Evolutionary conservation across 1,284 basidiomycete species (phyloP).

Genomic region (Mycena sp.): DNA sequence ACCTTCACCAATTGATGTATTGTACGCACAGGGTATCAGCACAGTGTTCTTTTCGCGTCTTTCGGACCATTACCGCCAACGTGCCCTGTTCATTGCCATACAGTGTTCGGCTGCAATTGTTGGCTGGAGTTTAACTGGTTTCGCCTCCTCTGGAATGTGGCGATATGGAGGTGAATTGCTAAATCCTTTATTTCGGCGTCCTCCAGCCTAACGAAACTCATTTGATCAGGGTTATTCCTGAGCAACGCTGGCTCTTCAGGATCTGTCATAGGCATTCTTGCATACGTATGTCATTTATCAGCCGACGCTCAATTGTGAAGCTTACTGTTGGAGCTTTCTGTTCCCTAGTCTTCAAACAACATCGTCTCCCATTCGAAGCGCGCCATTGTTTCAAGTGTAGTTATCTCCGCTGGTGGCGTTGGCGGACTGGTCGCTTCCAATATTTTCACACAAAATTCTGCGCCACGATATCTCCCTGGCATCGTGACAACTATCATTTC

Average conservation of each 20-base stretch:
- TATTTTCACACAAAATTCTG: constrained; percentile 50
- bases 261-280: constrained; percentile 55
- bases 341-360: constrained; percentile 54
- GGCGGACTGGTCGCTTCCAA: constrained; percentile 55
- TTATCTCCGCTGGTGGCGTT: constrained; percentile 54
- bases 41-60: constrained; percentile 53
- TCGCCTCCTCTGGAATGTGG: constrained; percentile 43
- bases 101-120: constrained; percentile 50
- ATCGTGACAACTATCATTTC: constrained; percentile 51
- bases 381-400: constrained; percentile 53
- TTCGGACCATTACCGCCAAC: constrained; percentile 53
- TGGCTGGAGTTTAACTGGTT: constrained; percentile 52
- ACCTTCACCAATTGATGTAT: neutral
- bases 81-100: constrained; percentile 52
- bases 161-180: constrained; percentile 51
- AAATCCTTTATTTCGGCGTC: neutral
- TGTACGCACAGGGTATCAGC: constrained; percentile 45
- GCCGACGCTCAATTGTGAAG: neutral
- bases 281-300: constrained; percentile 49
- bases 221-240: constrained; percentile 51
- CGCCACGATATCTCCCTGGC: constrained; percentile 48
- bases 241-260: constrained; percentile 53
- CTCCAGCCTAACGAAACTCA: constrained; percentile 5
- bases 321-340: neutral
- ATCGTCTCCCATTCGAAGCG: constrained; percentile 56